phyloP scores from a whole-genome alignment of 345 rosid species.

The Rhizophora apiculata region DNA sequence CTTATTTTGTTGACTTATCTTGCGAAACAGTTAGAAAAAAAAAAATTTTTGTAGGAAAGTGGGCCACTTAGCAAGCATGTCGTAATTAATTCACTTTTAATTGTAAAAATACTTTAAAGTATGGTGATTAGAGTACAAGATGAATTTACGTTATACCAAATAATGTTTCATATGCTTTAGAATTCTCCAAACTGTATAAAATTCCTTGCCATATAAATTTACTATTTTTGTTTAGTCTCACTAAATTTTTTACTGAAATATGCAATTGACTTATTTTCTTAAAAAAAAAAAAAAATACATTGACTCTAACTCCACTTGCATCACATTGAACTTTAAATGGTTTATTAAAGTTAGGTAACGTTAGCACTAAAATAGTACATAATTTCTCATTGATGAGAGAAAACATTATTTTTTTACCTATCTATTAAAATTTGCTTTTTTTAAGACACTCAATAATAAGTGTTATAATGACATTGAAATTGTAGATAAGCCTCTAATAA shows the following conservation, averaged over 20 bases:
- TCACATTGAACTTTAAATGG: neutral
- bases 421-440: neutral
- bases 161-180: neutral
- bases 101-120: neutral
- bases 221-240: neutral
- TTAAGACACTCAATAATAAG: neutral
- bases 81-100: neutral
- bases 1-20: neutral
- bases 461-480: neutral
- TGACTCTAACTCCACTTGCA: neutral
- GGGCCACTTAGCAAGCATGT: neutral
- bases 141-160: neutral
- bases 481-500: neutral
- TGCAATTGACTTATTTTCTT: neutral
- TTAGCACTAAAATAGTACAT: neutral
- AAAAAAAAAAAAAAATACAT: neutral
- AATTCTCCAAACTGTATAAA: neutral
- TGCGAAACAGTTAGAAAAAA: neutral
- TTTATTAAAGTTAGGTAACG: neutral
- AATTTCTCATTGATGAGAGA: neutral
- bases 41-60: neutral
- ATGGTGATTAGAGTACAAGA: neutral
- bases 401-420: neutral
- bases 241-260: neutral
- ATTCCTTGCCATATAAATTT: neutral